Percentiles rank a stretch among this genome's conserved stretches.
Conservation (phyloP, 768 basidiomycete species). For the Daedaleopsis sinensis region DNA sequence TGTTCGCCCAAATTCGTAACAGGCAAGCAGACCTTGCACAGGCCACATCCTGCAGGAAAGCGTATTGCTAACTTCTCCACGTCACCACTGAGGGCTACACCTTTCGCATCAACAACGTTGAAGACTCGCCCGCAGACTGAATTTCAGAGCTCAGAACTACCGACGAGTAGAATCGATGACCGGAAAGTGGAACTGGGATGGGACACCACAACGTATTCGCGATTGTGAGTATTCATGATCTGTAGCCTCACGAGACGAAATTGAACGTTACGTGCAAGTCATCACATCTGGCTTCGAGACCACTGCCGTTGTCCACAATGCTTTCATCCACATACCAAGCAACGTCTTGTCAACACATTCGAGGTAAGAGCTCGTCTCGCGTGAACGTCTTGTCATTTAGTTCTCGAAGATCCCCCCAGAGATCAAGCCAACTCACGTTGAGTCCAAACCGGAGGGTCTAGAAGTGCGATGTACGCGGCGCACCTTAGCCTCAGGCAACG, state of each 20-base stretch:
- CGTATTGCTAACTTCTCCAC: background rate
- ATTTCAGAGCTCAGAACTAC: conserved; percentile 17
- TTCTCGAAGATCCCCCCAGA: conserved; percentile 73
- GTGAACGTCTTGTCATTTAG: background rate
- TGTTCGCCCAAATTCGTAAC: no score
- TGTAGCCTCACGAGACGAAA: background rate
- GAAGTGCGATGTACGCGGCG: conserved; percentile 70
- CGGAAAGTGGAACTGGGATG: conserved; percentile 70
- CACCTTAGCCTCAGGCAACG: background rate
- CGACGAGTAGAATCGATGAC: conserved; percentile 51
- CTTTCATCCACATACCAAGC: conserved; percentile 87
- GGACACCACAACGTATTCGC: conserved; percentile 71
- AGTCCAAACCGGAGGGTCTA: conserved; percentile 63
- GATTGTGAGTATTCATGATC: conserved; percentile 59
- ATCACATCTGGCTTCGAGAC: conserved; percentile 90
- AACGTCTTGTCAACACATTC: conserved; percentile 86
- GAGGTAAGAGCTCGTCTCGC: conserved; percentile 51
- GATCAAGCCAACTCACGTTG: conserved; percentile 63
- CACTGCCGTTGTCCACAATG: conserved; percentile 89
- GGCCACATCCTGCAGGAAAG: no score
- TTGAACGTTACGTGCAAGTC: conserved; percentile 48
- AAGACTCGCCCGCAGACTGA: background rate
- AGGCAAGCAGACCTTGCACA: no score
- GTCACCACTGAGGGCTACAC: background rate
- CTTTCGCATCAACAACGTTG: background rate